A percentile compares a stretch with the other conserved stretches of the same genome.
Conservation (phyloP, 176 grass and related monocot genomes). For the Aegilops sharonensis region DNA sequence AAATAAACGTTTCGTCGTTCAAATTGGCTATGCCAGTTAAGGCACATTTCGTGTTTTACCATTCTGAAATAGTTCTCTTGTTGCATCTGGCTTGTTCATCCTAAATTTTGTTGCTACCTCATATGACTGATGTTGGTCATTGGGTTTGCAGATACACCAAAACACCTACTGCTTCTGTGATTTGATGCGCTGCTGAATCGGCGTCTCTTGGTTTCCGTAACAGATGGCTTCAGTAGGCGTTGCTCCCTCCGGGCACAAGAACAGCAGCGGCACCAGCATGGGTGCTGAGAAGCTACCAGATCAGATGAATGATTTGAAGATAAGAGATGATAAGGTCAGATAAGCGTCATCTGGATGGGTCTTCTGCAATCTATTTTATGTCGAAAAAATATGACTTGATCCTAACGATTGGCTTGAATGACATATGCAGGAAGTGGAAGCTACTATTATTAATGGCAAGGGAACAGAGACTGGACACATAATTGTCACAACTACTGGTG, state of each 20-base stretch:
- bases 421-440: conserved; percentile 66
- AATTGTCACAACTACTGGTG: conserved; percentile 77
- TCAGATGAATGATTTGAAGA: conserved; percentile 69
- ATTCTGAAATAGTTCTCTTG: neutral
- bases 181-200: conserved; percentile 36
- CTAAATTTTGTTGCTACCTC: neutral
- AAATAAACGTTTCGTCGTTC: neutral
- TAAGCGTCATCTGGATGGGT: neutral
- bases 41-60: neutral
- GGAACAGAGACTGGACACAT: conserved; percentile 85
- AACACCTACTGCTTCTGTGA: neutral
- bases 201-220: neutral
- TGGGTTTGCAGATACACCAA: neutral
- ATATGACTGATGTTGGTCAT: neutral
- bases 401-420: neutral
- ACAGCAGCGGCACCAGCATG: conserved; percentile 37
- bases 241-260: conserved; percentile 44
- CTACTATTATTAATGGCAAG: conserved; percentile 69
- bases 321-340: conserved; percentile 69
- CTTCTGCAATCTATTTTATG: neutral
- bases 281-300: conserved; percentile 55
- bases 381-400: neutral
- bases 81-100: neutral
- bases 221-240: conserved; percentile 58
- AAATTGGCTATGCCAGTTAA: neutral